Conservation (phyloP, 495 filamentous ascomycete genomes). For the Penicillium subrubescens region DNA sequence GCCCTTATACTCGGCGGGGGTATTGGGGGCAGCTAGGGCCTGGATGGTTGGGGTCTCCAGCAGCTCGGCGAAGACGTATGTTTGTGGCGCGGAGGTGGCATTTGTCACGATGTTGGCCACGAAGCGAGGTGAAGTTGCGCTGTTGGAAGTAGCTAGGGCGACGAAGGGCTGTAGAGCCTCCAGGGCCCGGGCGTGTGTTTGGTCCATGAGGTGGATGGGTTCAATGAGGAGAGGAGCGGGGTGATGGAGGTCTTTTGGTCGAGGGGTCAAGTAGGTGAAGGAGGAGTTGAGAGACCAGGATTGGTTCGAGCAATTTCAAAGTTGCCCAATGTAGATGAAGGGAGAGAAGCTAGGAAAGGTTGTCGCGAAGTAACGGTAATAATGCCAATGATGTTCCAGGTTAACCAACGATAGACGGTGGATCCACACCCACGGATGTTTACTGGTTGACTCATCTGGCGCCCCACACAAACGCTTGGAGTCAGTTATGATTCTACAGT, state of each 20-base stretch:
- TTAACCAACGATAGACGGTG: no score
- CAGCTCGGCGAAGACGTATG: conserved; percentile 93
- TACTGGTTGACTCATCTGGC: no score
- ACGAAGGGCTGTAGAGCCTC: conserved; percentile 89
- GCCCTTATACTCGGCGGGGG: conserved; percentile 48
- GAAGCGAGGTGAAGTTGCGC: conserved; percentile 76
- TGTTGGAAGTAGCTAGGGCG: conserved; percentile 74
- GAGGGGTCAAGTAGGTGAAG: conserved; percentile 11
- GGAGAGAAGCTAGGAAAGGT: background rate
- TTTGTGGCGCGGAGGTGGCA: conserved; percentile 84
- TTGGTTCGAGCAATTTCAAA: background rate
- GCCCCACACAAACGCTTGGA: no score
- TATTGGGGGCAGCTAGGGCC: conserved; percentile 56
- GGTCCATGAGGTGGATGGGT: conserved; percentile 64
- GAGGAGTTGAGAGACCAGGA: background rate
- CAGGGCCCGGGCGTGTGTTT: conserved; percentile 70
- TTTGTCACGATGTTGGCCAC: conserved; percentile 84
- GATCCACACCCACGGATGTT: no score
- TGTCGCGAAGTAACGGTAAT: background rate
- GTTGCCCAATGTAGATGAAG: background rate
- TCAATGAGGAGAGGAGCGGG: conserved; percentile 20
- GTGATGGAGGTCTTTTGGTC: background rate
- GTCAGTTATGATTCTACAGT: no score
- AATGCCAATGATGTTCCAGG: no score
- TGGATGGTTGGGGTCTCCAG: conserved; percentile 82